These are phyloP conservation scores for Elsinoe fawcettii DNA, from an alignment of 2,329 filamentous ascomycete genomes.

Conservation along the genomic window DNA sequence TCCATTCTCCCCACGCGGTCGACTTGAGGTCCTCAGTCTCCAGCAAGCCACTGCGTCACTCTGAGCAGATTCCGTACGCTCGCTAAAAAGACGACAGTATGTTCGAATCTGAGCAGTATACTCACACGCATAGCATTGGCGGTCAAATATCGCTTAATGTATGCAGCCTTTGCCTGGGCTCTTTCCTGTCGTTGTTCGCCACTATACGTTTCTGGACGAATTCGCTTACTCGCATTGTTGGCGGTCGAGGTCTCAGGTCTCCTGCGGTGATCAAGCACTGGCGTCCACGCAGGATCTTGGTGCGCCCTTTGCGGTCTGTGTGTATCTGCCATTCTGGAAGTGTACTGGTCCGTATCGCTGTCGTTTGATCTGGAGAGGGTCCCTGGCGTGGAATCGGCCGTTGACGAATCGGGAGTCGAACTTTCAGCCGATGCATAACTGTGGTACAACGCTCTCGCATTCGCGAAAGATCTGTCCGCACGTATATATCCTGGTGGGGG, in stretches of 20 bases:
- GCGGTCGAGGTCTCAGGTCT: too few species aligned
- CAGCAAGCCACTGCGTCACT: conserved; percentile 19
- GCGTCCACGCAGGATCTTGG: too few species aligned
- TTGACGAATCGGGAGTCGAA: too few species aligned
- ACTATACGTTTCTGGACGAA: not conserved
- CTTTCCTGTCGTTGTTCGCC: not conserved
- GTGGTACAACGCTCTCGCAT: not conserved
- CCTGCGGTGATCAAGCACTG: too few species aligned
- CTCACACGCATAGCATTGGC: conserved; percentile 26
- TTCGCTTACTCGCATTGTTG: too few species aligned
- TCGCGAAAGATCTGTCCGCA: not conserved
- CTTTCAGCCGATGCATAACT: not conserved
- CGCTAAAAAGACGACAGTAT: conserved; percentile 23
- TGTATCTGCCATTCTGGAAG: too few species aligned
- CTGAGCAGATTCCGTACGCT: conserved; percentile 24
- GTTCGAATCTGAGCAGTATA: conserved; percentile 27
- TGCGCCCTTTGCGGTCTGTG: too few species aligned
- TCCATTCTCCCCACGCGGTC: too few species aligned
- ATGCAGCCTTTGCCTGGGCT: too few species aligned
- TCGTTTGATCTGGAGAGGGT: not conserved
- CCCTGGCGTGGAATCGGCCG: too few species aligned
- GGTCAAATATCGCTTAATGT: conserved; percentile 21
- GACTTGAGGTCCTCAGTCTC: too few species aligned
- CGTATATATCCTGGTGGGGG: not conserved
- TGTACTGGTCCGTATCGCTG: too few species aligned